Evolutionary conservation across 306 rosid genomes (phyloP).

Genomic region (Quercus rubra): DNA sequence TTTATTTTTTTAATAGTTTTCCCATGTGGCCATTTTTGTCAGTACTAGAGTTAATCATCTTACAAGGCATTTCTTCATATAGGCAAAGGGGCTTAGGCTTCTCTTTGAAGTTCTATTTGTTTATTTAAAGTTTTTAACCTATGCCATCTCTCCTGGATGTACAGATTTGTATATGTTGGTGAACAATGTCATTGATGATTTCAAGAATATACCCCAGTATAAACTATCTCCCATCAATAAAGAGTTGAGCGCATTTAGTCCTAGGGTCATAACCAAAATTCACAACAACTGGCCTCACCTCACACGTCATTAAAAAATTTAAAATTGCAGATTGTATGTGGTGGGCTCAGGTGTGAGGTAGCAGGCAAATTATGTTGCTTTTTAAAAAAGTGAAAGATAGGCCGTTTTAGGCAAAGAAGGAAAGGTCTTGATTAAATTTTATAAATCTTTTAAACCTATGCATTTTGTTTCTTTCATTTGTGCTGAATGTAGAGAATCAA

Average conservation of each 20-base stretch:
- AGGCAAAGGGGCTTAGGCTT: not conserved
- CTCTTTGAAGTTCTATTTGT: not conserved
- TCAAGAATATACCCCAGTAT: not conserved
- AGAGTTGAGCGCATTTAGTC: not conserved
- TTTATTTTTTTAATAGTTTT: not conserved
- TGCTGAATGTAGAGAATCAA: too few relatives aligned
- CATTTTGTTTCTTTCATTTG: too few relatives aligned
- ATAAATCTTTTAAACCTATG: too few relatives aligned
- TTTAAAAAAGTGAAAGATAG: too few relatives aligned
- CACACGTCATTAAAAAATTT: too few relatives aligned
- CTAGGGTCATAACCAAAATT: too few relatives aligned
- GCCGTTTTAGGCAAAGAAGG: too few relatives aligned
- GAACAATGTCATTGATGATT: not conserved
- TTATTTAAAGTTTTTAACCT: not conserved
- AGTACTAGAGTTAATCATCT: not conserved
- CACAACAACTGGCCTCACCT: too few relatives aligned
- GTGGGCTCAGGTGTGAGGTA: too few relatives aligned
- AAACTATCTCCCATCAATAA: not conserved
- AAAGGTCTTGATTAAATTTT: too few relatives aligned
- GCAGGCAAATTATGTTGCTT: too few relatives aligned
- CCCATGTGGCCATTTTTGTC: not conserved
- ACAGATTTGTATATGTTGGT: not conserved
- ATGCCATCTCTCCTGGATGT: not conserved
- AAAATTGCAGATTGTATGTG: too few relatives aligned
- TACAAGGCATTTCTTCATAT: constrained; percentile 21